A percentile compares a stretch with the other conserved stretches of the same genome.
phyloP scores from a whole-genome alignment of 208 protist genomes.

The Crithidia brevicula region DNA sequence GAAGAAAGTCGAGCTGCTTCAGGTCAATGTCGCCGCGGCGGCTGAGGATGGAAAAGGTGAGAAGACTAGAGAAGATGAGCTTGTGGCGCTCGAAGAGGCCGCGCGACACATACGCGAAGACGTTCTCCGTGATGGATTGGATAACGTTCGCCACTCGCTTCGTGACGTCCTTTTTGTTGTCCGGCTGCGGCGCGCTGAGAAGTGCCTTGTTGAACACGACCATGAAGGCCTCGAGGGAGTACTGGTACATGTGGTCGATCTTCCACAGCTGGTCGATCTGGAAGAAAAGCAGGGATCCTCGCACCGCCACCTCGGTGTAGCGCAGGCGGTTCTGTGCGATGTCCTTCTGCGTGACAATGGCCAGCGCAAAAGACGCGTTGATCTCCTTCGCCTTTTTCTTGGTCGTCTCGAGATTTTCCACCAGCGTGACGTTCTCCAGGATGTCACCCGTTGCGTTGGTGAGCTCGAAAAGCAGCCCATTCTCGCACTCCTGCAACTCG shows the following conservation, averaged over 20 bases:
- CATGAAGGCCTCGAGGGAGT: slow-evolving; percentile 98
- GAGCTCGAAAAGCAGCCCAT: slow-evolving; percentile 96
- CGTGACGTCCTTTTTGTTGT: slow-evolving; percentile 92
- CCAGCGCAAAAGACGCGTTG: slow-evolving; percentile 92
- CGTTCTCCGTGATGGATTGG: slow-evolving; percentile 93
- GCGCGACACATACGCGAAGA: slow-evolving; percentile 97
- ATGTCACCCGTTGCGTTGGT: slow-evolving; percentile 97
- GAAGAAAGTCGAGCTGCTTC: slow-evolving; percentile 95
- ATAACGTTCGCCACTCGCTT: slow-evolving; percentile 94
- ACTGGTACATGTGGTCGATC: slow-evolving; percentile 99
- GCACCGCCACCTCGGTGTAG: slow-evolving; percentile 96
- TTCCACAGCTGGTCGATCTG: slow-evolving; percentile 96
- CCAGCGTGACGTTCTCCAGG: slow-evolving; percentile 95
- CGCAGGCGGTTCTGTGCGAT: slow-evolving; percentile 95
- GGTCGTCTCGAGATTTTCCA: slow-evolving; percentile 97
- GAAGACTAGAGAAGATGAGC: slow-evolving; percentile 97
- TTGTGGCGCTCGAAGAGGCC: slow-evolving; percentile 99
- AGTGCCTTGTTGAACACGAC: slow-evolving; percentile 98
- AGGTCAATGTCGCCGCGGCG: slow-evolving; percentile 77
- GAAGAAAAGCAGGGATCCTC: slow-evolving; percentile 98
- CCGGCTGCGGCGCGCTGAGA: slow-evolving; percentile 78
- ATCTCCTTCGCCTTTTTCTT: slow-evolving; percentile 98
- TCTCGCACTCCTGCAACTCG: slow-evolving; percentile 97
- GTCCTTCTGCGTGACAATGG: slow-evolving; percentile 94
- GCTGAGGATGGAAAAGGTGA: slow-evolving; percentile 94